phyloP scores from a whole-genome alignment of 1,284 basidiomycete species.

The Ustilago cynodontis region DNA sequence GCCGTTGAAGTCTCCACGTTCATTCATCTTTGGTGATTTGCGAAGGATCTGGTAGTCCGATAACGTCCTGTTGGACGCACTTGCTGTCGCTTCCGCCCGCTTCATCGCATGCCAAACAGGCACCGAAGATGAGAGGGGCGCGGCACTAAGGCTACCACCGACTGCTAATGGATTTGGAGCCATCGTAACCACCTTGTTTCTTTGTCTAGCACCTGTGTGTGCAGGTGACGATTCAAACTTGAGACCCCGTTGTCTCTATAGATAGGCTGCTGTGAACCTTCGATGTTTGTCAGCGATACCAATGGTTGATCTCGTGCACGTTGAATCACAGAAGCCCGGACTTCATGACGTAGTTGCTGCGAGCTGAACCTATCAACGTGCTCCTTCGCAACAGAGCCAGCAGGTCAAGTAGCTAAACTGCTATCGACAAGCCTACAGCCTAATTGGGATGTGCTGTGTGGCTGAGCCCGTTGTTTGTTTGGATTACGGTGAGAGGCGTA shows the following conservation, averaged over 20 bases:
- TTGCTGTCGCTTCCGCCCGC: slow-evolving; percentile 5
- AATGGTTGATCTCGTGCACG: not conserved
- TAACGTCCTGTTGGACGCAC: slow-evolving; percentile 15
- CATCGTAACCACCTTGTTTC: slow-evolving; percentile 18
- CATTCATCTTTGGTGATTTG: slow-evolving; percentile 45
- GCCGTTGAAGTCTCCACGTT: slow-evolving; percentile 52
- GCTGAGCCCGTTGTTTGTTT: not conserved
- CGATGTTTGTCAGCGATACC: not conserved
- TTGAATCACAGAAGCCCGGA: not conserved
- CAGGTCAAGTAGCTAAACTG: not conserved
- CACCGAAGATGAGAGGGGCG: slow-evolving; percentile 12
- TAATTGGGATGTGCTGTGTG: not conserved
- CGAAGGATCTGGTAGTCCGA: slow-evolving; percentile 28
- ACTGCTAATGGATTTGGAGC: slow-evolving; percentile 14
- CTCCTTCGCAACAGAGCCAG: not conserved
- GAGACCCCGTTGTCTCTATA: not conserved
- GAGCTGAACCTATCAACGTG: not conserved
- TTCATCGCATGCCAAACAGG: slow-evolving; percentile 19
- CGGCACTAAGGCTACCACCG: slow-evolving; percentile 15
- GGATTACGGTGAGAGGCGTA: not conserved
- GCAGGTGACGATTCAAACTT: not conserved
- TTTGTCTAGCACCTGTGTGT: too few relatives aligned
- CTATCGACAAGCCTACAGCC: not conserved
- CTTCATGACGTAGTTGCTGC: not conserved
- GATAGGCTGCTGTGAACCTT: not conserved